These are phyloP conservation scores for Paratrypanosoma confusum DNA, from an alignment of 208 protist genomes.

Conservation along the genomic window DNA sequence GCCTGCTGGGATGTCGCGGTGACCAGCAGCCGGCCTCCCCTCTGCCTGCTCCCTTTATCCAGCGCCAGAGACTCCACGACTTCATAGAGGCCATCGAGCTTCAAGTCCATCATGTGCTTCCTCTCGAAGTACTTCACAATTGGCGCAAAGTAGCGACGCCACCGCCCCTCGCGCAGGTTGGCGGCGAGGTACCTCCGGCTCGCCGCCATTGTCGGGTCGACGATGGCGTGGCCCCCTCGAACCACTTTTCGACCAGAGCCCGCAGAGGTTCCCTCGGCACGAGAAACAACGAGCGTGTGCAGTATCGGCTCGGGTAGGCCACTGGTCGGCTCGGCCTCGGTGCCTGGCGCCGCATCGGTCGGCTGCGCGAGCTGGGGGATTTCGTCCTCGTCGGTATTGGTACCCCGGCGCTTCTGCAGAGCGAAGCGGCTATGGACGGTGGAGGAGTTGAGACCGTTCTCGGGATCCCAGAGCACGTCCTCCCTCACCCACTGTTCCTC, in stretches of 20 bases:
- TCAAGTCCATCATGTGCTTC: background rate
- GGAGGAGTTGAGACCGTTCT: slow-evolving; percentile 49
- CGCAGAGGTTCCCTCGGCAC: too few relatives aligned
- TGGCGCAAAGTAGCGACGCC: slow-evolving; percentile 45
- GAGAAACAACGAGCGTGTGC: too few relatives aligned
- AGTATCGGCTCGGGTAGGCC: too few relatives aligned
- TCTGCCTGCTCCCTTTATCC: slow-evolving; percentile 14
- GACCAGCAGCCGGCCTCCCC: background rate
- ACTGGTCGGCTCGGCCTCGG: too few relatives aligned
- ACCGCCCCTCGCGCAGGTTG: slow-evolving; percentile 32
- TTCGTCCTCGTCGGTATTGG: too few relatives aligned
- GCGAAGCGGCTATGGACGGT: slow-evolving; percentile 58
- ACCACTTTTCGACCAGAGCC: too few relatives aligned
- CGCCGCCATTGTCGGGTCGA: too few relatives aligned
- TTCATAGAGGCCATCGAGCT: slow-evolving; percentile 20
- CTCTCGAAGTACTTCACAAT: slow-evolving; percentile 39
- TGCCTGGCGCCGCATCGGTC: too few relatives aligned
- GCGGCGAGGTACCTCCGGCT: too few relatives aligned
- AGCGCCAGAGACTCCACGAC: slow-evolving; percentile 1
- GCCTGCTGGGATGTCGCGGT: background rate
- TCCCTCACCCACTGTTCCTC: slow-evolving; percentile 38
- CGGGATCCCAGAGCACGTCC: slow-evolving; percentile 28
- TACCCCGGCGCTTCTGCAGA: too few relatives aligned
- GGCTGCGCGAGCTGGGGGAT: too few relatives aligned
- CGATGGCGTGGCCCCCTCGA: too few relatives aligned